Evolutionary conservation across 2,329 filamentous ascomycete genomes (phyloP), one percentile per base, ranked within the genome.

Genomic region (Hymenoscyphus repandus): DNA sequence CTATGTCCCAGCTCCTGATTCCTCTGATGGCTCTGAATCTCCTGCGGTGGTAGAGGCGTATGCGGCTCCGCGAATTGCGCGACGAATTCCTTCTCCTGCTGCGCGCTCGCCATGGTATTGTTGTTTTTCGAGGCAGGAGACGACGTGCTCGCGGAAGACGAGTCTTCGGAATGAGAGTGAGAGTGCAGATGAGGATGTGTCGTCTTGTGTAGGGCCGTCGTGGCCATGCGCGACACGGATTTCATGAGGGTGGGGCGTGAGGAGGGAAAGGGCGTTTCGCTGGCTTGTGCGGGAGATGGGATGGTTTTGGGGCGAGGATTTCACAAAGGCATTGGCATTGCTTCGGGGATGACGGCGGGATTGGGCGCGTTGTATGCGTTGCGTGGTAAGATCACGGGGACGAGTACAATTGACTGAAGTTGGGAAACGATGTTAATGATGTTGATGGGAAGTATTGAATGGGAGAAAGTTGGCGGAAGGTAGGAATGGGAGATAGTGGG

Each of bases 21-120:
- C 49, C 55, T 54, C 20, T 59, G 45, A 31, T 62, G 50, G 22
- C 62, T 49, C 38, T 49, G 52, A n/a, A 62, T 54, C 42, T 64
- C 60, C 11, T 58, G 54, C 2, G 61, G 57, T 1, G 58, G 49
- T 27, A 61, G 44, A 17, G 58, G 42, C n/a, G 53, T 55, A 7
- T 58, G 47, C 31, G 54, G 48, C 5, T 59, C 53, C 4, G 49
- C 40, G 50, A 54, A 64, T 22, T 58, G 57, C 15, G 62, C 58
- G 17, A 65, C 51, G 40, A 64, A 64, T 13, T 58, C 46, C 52
- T 59, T 64, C 47, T 64, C 64, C 31, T 61, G 51, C 46, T 59
- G 51, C 18, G 53, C 50, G n/a, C 36, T 45, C 12, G 36, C 27
- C 30, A 34, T 46, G 22, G 15, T 41, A 11, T 22, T 20, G 34